phyloP scores from a whole-genome alignment of 768 basidiomycete species.

The Zangia roseola region DNA sequence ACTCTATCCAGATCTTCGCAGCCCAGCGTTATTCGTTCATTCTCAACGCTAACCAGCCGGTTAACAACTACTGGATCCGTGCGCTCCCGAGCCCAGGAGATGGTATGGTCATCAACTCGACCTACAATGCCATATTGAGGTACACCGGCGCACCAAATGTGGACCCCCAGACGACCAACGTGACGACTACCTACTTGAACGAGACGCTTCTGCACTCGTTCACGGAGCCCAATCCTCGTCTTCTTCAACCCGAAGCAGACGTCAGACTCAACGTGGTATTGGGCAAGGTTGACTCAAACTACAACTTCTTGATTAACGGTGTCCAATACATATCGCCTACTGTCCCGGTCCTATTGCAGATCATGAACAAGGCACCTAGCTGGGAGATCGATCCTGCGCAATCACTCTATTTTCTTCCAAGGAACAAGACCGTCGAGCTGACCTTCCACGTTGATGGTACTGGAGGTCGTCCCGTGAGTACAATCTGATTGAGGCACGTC shows the following conservation, averaged over 20 bases:
- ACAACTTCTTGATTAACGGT: constrained; percentile 14
- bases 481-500: too few relatives aligned
- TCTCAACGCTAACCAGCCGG: constrained; percentile 37
- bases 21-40: constrained; percentile 51
- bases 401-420: constrained; percentile 15
- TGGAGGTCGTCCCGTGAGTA: constrained; percentile 31
- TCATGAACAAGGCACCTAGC: constrained; percentile 20
- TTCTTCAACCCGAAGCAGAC: constrained; percentile 18
- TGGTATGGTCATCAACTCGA: constrained; percentile 19
- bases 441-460: constrained; percentile 10
- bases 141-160: constrained; percentile 13
- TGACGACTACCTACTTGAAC: constrained; percentile 6
- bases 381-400: constrained; percentile 1
- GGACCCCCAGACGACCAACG: constrained; percentile 9
- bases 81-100: constrained; percentile 16
- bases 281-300: constrained; percentile 6
- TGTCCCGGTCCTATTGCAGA: constrained; percentile 19
- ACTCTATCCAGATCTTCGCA: constrained; percentile 34
- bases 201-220: constrained; percentile 21
- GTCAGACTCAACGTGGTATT: constrained; percentile 16
- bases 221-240: constrained; percentile 4
- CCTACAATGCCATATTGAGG: constrained; percentile 14
- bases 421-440: constrained; percentile 16
- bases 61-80: constrained; percentile 41
- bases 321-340: constrained; percentile 12